These are phyloP conservation scores for Trypethelium eluteriae DNA, from an alignment of 495 filamentous ascomycete species.

Conservation along the genomic window DNA sequence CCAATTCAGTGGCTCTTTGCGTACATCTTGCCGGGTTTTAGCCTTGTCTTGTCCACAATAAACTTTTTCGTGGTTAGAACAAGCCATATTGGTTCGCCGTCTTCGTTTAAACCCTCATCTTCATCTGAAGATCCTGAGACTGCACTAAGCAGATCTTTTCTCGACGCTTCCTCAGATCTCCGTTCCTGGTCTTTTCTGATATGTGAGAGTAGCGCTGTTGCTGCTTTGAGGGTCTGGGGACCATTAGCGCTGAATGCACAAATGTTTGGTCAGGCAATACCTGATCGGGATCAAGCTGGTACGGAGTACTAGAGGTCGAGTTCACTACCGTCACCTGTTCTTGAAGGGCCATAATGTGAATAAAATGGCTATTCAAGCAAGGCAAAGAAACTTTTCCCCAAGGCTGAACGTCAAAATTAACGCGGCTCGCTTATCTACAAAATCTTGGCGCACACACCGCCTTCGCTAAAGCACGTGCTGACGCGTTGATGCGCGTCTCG, in stretches of 20 bases:
- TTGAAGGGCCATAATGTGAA: not conserved
- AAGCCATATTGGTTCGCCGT: slow-evolving; percentile 67
- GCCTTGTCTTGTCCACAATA: slow-evolving; percentile 60
- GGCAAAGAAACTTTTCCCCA: not conserved
- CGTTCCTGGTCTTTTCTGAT: slow-evolving; percentile 57
- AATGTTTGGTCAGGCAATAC: slow-evolving; percentile 34
- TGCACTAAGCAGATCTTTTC: slow-evolving; percentile 37
- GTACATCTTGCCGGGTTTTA: slow-evolving; percentile 68
- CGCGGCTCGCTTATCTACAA: slow-evolving; percentile 4
- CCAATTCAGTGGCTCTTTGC: slow-evolving; percentile 37
- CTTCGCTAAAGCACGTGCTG: slow-evolving; percentile 6
- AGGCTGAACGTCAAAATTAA: slow-evolving; percentile 8
- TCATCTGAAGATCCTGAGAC: slow-evolving; percentile 47
- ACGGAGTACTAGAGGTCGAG: slow-evolving; percentile 40
- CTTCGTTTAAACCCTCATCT: slow-evolving; percentile 46
- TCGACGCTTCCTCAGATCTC: slow-evolving; percentile 46
- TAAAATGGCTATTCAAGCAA: not conserved
- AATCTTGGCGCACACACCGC: slow-evolving; percentile 2
- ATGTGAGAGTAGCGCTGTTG: slow-evolving; percentile 70
- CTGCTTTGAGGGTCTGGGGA: slow-evolving; percentile 63
- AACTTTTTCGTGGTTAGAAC: slow-evolving; percentile 85
- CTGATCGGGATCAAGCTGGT: slow-evolving; percentile 58
- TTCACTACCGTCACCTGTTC: not conserved
- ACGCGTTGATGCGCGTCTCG: not conserved
- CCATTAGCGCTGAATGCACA: not conserved